phyloP scores from a whole-genome alignment of 495 filamentous ascomycete genomes.

The Neurospora sp. region DNA sequence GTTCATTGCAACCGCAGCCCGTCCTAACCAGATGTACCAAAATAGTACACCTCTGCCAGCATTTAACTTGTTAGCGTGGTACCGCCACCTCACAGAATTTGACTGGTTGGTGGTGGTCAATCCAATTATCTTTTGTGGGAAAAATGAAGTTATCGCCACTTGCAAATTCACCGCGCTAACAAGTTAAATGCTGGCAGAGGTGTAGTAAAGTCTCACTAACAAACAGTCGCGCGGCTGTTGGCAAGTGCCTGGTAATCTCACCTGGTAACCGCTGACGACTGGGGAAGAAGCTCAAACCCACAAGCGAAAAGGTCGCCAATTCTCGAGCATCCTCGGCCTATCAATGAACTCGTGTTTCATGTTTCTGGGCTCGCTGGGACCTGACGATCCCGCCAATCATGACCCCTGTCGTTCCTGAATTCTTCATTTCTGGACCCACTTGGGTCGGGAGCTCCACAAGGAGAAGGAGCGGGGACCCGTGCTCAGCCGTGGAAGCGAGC shows the following conservation, averaged over 20 bases:
- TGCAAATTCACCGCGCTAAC: not conserved
- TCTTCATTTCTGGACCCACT: not conserved
- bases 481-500: too few relatives aligned
- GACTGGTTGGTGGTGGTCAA: not conserved
- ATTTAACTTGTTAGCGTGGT: not conserved
- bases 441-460: not conserved
- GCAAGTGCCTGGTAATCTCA: not conserved
- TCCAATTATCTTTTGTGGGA: not conserved
- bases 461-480: not conserved
- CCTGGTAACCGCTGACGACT: not conserved
- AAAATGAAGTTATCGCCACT: not conserved
- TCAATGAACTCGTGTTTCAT: not conserved
- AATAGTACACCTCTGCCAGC: too few relatives aligned
- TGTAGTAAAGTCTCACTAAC: not conserved
- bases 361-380: not conserved
- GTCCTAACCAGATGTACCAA: not conserved
- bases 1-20: not conserved
- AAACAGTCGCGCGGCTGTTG: slow-evolving; percentile 2
- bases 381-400: not conserved
- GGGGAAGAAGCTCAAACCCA: not conserved
- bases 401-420: not conserved
- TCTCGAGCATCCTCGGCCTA: not conserved
- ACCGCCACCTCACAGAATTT: not conserved
- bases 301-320: not conserved
- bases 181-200: too few relatives aligned